Evolutionary conservation across 495 filamentous ascomycete genomes (phyloP), one percentile per base, ranked within the genome.

Genomic region (Penicillium antarcticum): DNA sequence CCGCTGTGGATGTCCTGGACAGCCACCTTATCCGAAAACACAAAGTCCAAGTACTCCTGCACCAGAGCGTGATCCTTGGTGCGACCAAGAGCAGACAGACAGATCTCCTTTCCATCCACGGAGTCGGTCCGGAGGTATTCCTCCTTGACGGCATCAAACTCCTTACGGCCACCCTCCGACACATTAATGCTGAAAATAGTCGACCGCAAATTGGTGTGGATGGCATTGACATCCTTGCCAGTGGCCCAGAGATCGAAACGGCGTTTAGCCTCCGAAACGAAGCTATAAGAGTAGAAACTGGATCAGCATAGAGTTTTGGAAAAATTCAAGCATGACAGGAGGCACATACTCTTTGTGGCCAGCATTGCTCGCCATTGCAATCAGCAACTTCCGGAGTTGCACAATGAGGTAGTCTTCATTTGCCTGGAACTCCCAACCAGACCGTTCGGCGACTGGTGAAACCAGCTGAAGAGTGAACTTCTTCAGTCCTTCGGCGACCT

Each of bases 61-160:
- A 90, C 82, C 36, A 97, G 72, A 6, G 81, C 80, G 3, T 79
- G 66, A 37, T 88, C 80, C 49, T 85, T 83, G 16, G 86, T 83
- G 41, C 87, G 85, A 37, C 91, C 91, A 47, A 97, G 78, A 4
- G 87, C 80, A 37, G 80, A 70, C 9, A 98, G 79, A 57, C 83
- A 84, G 45, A 92, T 87, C 60, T 97, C 92, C 68, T 89, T 91
- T 50, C 89, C 91, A 60, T 97, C 94, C 26, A 96, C 83, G 6
- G 91, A 85, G 31, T 86, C 85, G 1, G 90, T 95, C 21, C 72
- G 81, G 34, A 81, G 76, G 74, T 88, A 98, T 68, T 95, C 89
- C 8, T 89, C 75, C 73, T 91, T 88, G 26, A 98, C 80, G 5
- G 82, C 79, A 24, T 87, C 81, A 60, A 88, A 90, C 47, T 82